Percentiles rank a stretch among this genome's conserved stretches.
Evolutionary conservation across 2,329 filamentous ascomycete species (phyloP).

Genomic region (Sarocladium kiliense): DNA sequence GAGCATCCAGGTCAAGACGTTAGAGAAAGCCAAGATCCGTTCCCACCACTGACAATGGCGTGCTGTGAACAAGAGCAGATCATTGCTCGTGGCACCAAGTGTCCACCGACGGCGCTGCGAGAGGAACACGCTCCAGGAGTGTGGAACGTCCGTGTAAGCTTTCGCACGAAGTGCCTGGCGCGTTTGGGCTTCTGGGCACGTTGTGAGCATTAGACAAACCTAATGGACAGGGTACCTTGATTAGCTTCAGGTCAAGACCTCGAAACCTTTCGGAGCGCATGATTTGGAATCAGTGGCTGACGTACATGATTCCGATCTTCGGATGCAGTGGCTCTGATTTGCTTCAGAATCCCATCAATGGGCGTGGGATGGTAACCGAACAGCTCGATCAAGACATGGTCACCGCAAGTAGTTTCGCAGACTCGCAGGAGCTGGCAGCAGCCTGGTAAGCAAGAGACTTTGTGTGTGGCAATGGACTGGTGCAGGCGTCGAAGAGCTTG

Average conservation of each 20-base stretch:
- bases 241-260: background rate
- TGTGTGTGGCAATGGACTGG: conserved; percentile 20
- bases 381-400: conserved; percentile 16
- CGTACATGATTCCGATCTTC: conserved; percentile 18
- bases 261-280: background rate
- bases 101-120: conserved; percentile 22
- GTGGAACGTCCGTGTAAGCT: conserved; percentile 34
- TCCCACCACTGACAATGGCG: conserved; percentile 20
- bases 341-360: conserved; percentile 18
- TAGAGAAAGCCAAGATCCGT: conserved; percentile 18
- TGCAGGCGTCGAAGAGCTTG: conserved; percentile 19
- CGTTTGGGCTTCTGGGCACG: conserved; percentile 29
- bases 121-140: conserved; percentile 33
- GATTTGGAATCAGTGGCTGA: no score
- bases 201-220: conserved; percentile 20
- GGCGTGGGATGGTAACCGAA: conserved; percentile 19
- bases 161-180: conserved; percentile 33
- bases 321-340: conserved; percentile 19
- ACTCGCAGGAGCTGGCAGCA: conserved; percentile 19
- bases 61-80: conserved; percentile 16
- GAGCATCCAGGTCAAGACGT: conserved; percentile 19
- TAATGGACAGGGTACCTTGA: background rate
- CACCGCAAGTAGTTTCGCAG: conserved; percentile 19
- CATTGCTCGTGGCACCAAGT: conserved; percentile 21
- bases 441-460: conserved; percentile 19